Conservation (phyloP, 2,329 filamentous ascomycete species). For the Paecilomyces variotii region DNA sequence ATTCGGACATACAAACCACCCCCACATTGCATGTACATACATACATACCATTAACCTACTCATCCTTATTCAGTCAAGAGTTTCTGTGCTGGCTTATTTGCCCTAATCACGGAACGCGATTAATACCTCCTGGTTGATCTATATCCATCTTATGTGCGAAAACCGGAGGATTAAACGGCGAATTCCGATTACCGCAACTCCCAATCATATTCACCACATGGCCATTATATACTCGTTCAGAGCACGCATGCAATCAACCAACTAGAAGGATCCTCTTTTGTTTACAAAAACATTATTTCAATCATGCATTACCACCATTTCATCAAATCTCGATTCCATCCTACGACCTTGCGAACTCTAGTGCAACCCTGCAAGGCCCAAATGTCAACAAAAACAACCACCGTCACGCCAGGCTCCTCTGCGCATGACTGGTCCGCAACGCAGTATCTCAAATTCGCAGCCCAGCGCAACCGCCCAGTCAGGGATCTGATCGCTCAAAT, state of each 20-base stretch:
- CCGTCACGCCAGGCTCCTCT: neutral
- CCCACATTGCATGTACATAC: no score
- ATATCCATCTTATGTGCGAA: neutral
- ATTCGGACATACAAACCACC: neutral
- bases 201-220: neutral
- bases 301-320: neutral
- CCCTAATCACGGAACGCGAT: no score
- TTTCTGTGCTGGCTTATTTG: no score
- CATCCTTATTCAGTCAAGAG: no score
- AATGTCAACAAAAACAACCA: neutral
- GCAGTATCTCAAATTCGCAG: conserved; percentile 50
- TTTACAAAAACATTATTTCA: neutral
- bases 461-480: conserved; percentile 46
- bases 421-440: conserved; percentile 45
- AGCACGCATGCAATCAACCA: neutral
- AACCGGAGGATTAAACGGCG: neutral
- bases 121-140: no score
- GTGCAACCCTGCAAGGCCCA: neutral
- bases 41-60: no score
- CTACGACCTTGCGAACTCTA: neutral
- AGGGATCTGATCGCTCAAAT: conserved; percentile 47
- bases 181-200: neutral
- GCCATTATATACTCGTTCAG: neutral
- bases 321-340: neutral
- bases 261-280: neutral